phyloP scores from a whole-genome alignment of 768 basidiomycete species.

The Kockovaella imperatae region DNA sequence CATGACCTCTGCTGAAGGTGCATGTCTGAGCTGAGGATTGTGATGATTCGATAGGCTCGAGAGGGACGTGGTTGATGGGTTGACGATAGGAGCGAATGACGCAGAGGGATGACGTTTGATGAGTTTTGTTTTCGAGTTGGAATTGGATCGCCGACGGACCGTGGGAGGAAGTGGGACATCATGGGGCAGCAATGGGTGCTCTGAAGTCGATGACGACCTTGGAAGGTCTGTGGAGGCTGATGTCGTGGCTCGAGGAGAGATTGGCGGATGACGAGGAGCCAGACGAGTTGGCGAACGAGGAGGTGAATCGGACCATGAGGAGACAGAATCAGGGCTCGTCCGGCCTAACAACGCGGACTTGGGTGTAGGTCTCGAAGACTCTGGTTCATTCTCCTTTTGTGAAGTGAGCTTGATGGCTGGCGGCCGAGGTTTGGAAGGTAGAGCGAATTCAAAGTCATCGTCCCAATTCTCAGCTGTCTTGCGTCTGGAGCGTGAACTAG shows the following conservation, averaged over 20 bases:
- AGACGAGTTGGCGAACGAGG: neutral
- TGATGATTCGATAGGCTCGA: neutral
- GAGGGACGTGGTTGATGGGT: conserved; percentile 4
- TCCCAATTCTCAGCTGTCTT: conserved; percentile 39
- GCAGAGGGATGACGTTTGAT: conserved; percentile 29
- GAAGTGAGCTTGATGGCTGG: neutral
- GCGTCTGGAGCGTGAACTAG: no score
- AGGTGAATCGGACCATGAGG: conserved; percentile 24
- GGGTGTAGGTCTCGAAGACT: neutral
- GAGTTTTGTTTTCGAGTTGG: conserved; percentile 12
- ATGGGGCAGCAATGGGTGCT: conserved; percentile 2
- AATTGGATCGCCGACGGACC: neutral
- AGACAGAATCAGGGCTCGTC: conserved; percentile 4
- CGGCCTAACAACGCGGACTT: no score
- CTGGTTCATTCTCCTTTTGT: neutral
- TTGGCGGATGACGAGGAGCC: neutral
- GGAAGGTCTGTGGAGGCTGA: conserved; percentile 4
- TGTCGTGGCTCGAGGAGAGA: conserved; percentile 11
- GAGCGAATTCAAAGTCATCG: conserved; percentile 34
- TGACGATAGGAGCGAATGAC: conserved; percentile 14
- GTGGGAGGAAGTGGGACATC: neutral
- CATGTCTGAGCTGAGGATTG: conserved; percentile 12
- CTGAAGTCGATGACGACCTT: conserved; percentile 5
- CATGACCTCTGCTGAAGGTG: conserved; percentile 20
- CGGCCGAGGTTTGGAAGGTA: conserved; percentile 5